Evolutionary conservation across 805 yeast genomes (phyloP), one percentile per base, ranked within the genome.

Genomic region (Saturnispora besseyi): DNA sequence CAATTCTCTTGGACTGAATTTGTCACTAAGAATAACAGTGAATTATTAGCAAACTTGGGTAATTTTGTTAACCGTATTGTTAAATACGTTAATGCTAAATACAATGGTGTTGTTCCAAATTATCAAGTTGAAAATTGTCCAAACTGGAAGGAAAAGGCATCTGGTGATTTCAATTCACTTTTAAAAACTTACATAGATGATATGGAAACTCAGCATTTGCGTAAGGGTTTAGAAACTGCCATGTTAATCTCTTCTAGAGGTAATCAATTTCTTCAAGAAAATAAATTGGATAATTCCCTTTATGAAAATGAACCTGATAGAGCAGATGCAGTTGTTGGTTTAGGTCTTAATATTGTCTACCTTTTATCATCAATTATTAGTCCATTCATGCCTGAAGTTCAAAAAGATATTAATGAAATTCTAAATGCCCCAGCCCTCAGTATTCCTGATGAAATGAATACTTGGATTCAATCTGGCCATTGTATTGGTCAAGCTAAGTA

Each of bases 1-100:
- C 96, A 91, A 65, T 93, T 93, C 71, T 89, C 98, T 4, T 93
- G 99, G 99, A 78, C 77, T 50, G 98, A 93, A 65, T 91, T 91
- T 69, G 97, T 88, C 57, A 77, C 95, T 45, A 85, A 89, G 69
- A 93, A 93, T 68, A 93, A 93, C 73, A 79, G 86, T 56, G 99
- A 93, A 71, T 74, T 93, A 62, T 76, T 93, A 68, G 96, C 98
- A 47, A 93, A 93, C 70, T 75, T 93, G 65, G 99, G 99, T 69
- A 93, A 93, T 73, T 88, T 89, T 62, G 97, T 89, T 51, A 93
- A 93, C 74, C 84, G 99, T 70, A 73, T 91, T 61, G 81, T 88
- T 55, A 93, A 93, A 68, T 93, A 89, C 64, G 88, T 82, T 47
- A 81, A 77, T 64, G 90, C 96, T 50, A 93, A 89, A 66, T 93